These are phyloP conservation scores for Postia placenta DNA, from an alignment of 768 basidiomycete species.

Conservation along the genomic window DNA sequence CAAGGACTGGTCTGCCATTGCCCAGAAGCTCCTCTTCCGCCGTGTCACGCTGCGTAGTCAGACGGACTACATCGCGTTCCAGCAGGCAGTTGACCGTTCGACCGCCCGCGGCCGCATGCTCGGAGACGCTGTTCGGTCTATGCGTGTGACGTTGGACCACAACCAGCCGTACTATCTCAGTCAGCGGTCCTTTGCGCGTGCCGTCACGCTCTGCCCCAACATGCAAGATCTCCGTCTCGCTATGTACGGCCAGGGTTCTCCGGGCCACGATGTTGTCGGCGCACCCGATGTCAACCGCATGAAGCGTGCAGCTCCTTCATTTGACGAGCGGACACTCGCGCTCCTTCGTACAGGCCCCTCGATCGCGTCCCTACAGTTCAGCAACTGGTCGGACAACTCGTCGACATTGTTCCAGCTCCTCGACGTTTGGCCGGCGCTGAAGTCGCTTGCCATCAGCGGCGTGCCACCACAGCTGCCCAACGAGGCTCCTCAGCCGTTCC, in stretches of 20 bases:
- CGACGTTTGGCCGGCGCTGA: constrained; percentile 53
- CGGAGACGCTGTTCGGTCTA: constrained; percentile 44
- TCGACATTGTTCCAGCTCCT: constrained; percentile 55
- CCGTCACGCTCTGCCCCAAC: constrained; percentile 54
- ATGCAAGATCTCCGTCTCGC: constrained; percentile 49
- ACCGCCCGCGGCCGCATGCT: constrained; percentile 44
- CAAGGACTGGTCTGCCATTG: constrained; percentile 55
- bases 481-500: constrained; percentile 36
- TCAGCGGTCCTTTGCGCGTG: constrained; percentile 50
- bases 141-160: constrained; percentile 57
- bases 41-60: constrained; percentile 49
- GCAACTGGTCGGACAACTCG: constrained; percentile 66
- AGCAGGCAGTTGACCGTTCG: constrained; percentile 40
- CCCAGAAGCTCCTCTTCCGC: constrained; percentile 62
- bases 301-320: constrained; percentile 14
- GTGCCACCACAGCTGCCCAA: constrained; percentile 46
- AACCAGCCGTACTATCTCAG: constrained; percentile 58
- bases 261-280: constrained; percentile 45
- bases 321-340: constrained; percentile 37
- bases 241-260: constrained; percentile 51
- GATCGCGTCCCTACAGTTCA: constrained; percentile 47
- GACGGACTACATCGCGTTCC: constrained; percentile 48
- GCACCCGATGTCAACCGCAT: constrained; percentile 14
- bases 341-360: constrained; percentile 54
- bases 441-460: constrained; percentile 44